Conservation (phyloP, 192 early-diverging fungal species). For the Chytriomyces confervae region DNA sequence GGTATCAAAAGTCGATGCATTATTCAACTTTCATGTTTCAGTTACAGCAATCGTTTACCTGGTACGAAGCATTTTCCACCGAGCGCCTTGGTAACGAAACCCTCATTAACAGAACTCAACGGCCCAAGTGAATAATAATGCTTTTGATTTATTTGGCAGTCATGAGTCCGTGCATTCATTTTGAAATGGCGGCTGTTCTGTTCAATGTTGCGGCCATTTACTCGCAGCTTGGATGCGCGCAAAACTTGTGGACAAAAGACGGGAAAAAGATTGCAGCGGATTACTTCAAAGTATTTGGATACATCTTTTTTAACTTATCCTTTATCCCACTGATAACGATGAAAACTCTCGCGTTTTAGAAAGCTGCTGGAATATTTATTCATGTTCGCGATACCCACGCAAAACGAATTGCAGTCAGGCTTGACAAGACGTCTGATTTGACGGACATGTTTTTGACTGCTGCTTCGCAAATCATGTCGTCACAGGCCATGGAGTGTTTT, state of each 20-base stretch:
- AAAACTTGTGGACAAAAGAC: slow-evolving; percentile 47
- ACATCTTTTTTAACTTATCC: background rate
- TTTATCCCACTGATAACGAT: background rate
- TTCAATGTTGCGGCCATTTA: slow-evolving; percentile 62
- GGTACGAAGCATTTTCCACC: slow-evolving; percentile 54
- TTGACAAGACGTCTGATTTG: slow-evolving; percentile 65
- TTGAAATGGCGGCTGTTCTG: slow-evolving; percentile 60
- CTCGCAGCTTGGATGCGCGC: slow-evolving; percentile 47
- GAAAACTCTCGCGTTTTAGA: slow-evolving; percentile 35
- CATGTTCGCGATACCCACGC: slow-evolving; percentile 53
- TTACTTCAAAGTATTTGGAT: slow-evolving; percentile 55
- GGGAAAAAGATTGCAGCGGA: slow-evolving; percentile 50
- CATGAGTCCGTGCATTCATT: slow-evolving; percentile 60
- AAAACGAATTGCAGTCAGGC: slow-evolving; percentile 54
- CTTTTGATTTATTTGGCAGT: slow-evolving; percentile 23
- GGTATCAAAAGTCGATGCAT: slow-evolving; percentile 4
- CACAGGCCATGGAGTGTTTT: slow-evolving; percentile 94
- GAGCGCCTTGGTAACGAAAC: slow-evolving; percentile 40
- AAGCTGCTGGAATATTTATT: slow-evolving; percentile 77
- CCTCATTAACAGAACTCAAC: background rate
- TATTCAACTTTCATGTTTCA: slow-evolving; percentile 1
- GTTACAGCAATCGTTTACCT: slow-evolving; percentile 55
- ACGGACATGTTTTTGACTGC: slow-evolving; percentile 72
- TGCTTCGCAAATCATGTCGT: slow-evolving; percentile 78
- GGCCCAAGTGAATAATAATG: background rate